Evolutionary conservation across 495 filamentous ascomycete species (phyloP).

Genomic region (Patellaria atrata): DNA sequence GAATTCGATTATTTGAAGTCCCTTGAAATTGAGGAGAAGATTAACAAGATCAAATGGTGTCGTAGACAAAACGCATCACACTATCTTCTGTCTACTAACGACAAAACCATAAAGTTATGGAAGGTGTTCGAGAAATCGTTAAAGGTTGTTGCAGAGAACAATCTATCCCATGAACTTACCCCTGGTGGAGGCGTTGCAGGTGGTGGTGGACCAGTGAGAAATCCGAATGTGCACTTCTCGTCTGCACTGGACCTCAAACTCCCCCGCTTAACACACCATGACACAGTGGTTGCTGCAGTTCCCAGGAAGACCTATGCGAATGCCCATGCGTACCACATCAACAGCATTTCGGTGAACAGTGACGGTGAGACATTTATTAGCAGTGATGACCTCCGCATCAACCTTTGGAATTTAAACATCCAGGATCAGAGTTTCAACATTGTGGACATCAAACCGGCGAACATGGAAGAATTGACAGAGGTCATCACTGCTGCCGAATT

Average conservation of each 20-base stretch:
- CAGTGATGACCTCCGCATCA: slow-evolving; percentile 93
- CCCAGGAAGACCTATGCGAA: slow-evolving; percentile 94
- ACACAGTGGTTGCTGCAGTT: slow-evolving; percentile 94
- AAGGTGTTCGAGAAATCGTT: slow-evolving; percentile 99
- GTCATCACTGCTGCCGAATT: slow-evolving; percentile 98
- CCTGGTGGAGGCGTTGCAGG: slow-evolving; percentile 58
- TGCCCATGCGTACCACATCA: slow-evolving; percentile 98
- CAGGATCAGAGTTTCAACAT: slow-evolving; percentile 99
- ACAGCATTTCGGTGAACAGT: slow-evolving; percentile 98
- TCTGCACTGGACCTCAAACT: slow-evolving; percentile 74
- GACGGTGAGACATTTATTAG: slow-evolving; percentile 99
- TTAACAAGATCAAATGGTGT: slow-evolving; percentile 99
- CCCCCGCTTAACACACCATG: slow-evolving; percentile 90
- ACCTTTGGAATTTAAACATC: slow-evolving; percentile 97
- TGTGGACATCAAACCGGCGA: slow-evolving; percentile 97
- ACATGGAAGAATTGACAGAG: slow-evolving; percentile 98
- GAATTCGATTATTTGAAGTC: slow-evolving; percentile 99
- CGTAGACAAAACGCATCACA: slow-evolving; percentile 94
- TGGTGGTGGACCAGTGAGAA: slow-evolving; percentile 56
- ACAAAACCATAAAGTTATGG: slow-evolving; percentile 99
- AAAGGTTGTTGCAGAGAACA: slow-evolving; percentile 98
- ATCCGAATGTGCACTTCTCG: slow-evolving; percentile 60
- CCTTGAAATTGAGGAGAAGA: slow-evolving; percentile 98
- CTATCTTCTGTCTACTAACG: slow-evolving; percentile 95
- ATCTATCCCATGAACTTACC: slow-evolving; percentile 86